Percentiles rank a stretch among this genome's conserved stretches.
Conservation (phyloP, 2,329 filamentous ascomycete genomes). For the Seiridium unicorne region DNA sequence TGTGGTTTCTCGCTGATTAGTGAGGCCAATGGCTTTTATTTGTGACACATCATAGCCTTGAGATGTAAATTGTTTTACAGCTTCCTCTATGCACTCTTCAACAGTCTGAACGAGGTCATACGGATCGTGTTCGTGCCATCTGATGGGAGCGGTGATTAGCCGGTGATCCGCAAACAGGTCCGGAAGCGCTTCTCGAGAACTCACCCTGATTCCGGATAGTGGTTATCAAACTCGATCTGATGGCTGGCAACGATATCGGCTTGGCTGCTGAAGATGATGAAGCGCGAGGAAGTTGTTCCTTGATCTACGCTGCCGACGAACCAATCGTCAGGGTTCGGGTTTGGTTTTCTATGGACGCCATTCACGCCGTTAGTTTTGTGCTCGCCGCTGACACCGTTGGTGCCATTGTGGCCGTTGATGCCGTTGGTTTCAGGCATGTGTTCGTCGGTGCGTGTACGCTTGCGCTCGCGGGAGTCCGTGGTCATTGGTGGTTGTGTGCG, state of each 20-base stretch:
- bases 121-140: constrained; percentile 90
- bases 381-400: constrained; percentile 1
- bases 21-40: constrained; percentile 80
- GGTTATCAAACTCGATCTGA: constrained; percentile 83
- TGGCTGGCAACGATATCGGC: constrained; percentile 79
- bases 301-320: constrained; percentile 90
- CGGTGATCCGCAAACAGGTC: constrained; percentile 4
- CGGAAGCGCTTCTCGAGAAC: constrained; percentile 26
- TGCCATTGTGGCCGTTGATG: neutral
- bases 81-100: constrained; percentile 75
- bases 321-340: constrained; percentile 40
- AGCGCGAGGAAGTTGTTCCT: constrained; percentile 84
- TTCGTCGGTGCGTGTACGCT: constrained; percentile 6
- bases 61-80: constrained; percentile 68
- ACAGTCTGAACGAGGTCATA: constrained; percentile 73
- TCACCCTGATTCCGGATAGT: constrained; percentile 82
- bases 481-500: neutral
- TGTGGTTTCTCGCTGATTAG: constrained; percentile 87
- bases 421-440: constrained; percentile 6
- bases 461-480: neutral
- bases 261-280: constrained; percentile 82
- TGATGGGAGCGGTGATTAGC: constrained; percentile 30
- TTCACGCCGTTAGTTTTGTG: neutral
- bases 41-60: constrained; percentile 65
- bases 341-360: neutral